Base-by-base conservation (phyloP, 2,329 filamentous ascomycete species). In the Diaporthe sp. region DNA sequence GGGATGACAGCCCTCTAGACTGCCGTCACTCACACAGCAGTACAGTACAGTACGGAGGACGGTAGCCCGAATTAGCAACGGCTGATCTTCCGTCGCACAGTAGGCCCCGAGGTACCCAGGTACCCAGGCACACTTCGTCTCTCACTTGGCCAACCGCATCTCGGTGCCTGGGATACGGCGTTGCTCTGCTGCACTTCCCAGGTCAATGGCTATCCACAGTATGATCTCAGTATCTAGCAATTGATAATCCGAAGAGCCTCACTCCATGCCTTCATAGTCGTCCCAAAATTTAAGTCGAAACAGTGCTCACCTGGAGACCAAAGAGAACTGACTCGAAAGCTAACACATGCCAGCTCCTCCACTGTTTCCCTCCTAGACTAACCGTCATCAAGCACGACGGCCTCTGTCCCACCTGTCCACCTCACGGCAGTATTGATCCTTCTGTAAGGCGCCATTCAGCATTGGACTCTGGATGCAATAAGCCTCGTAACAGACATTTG, bases 41-140 rank as follows among this genome's bases (percentile, higher is more conserved):
- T 34, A 44, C 37, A 65, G 44, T 22, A 53, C 63, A 20, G 47
- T 37, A 55, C 65, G 34, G 65, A 70, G 49, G 49, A 55, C 65
- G n/a, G 65, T 70, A 42, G 65, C 65, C 65, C 65, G 65, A 53
- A 68, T 68, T 55, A 68, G 65, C 65, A 68, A 42, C 65, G 31
- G 65, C n/a, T 53, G 65, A 68, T 51, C 65, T 31, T 39, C 65
- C 47, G 31, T 53, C 65, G 47, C n/a, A 28, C 65, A 53, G 65
- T 25, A 68, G 47, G 20, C 10, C 31, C 63, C 63, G 22, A 68
- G 47, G 63, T 53, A 39, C 28, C 25, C 9, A 22, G 39, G 63
- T 51, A 68, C 47, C 47, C 31, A 37, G 20, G 15, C 31, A 17
- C 63, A 10, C 28, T 12, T 17, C 37, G 37, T 17, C 15, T 4